Base-by-base conservation (phyloP, 768 basidiomycete species). In the Chiua virens region DNA sequence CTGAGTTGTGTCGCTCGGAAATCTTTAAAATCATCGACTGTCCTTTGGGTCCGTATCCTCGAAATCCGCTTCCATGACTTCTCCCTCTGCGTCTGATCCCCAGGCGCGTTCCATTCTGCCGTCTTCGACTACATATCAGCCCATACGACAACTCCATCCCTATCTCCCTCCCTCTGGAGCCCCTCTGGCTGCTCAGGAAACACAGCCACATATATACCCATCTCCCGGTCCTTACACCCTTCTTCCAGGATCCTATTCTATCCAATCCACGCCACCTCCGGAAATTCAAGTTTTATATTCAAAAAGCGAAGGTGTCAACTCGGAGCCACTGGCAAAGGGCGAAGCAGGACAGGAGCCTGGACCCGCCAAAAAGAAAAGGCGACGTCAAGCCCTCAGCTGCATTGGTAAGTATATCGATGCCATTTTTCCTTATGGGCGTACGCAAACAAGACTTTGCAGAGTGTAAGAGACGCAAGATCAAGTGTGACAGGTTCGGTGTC, bases 381-480 rank as follows among this genome's bases (percentile, higher is more conserved):
- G 89, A 46, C 74, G 89, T 39, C 89, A 92, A 65, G 89, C 89
- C 35, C 71, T 92, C 58, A 92, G 89, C 64, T 92, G 89, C 68
- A 92, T 88, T 47, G 89, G 89, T 89, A 67, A 72, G 78, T 47
- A 43, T 15, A 44, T 45, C 48, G 47, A 45, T 44, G 10, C 49
- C 34, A 7, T 34, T 17, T 47, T 47, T 22, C 21, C 15, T n/a
- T n/a, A n/a, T 30, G 28, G 15, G 42, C n/a, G 21, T 47, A 45
- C 45, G 39, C 37, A 23, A 22, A 53, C 43, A 32, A 42, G 45
- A 50, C 46, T 46, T 37, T 48, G 42, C 63, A 90, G 90, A 91
- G 68, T 92, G 89, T 68, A 92, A 92, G 68, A 74, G 89, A 60
- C 79, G 89, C 38, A 92, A 92, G 76, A 92, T 92, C 69, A 88